Percentiles rank a stretch among this genome's conserved stretches.
Evolutionary conservation across 371 early-diverging fungal species (phyloP).

Genomic region (Haplosporangium sp.): DNA sequence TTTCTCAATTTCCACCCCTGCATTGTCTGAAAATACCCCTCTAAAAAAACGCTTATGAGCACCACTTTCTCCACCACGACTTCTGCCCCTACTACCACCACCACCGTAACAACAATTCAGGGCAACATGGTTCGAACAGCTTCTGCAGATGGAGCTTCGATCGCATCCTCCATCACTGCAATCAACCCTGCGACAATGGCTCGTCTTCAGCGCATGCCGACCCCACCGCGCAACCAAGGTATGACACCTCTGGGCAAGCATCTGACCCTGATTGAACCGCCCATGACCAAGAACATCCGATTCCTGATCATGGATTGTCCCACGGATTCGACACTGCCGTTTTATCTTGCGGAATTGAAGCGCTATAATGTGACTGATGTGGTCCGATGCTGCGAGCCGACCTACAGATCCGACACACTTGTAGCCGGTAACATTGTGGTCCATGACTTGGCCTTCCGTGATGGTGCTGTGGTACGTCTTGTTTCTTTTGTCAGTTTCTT

Average conservation of each 20-base stretch:
- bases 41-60: slow-evolving; percentile 18
- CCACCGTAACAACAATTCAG: no score
- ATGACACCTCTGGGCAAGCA: slow-evolving; percentile 63
- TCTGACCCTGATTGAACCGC: slow-evolving; percentile 69
- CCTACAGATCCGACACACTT: slow-evolving; percentile 75
- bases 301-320: slow-evolving; percentile 94
- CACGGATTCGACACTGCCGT: slow-evolving; percentile 80
- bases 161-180: slow-evolving; percentile 22
- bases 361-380: slow-evolving; percentile 82
- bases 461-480: slow-evolving; percentile 75
- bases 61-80: slow-evolving; percentile 19
- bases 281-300: slow-evolving; percentile 67
- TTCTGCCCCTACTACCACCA: neutral
- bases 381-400: slow-evolving; percentile 92
- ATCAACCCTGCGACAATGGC: slow-evolving; percentile 40
- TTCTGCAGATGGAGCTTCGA: slow-evolving; percentile 25
- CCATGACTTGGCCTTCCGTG: slow-evolving; percentile 82
- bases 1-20: no score
- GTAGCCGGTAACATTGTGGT: slow-evolving; percentile 77
- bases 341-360: slow-evolving; percentile 81
- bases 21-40: neutral
- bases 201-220: slow-evolving; percentile 51
- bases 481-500: neutral
- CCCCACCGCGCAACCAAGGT: slow-evolving; percentile 52
- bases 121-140: slow-evolving; percentile 18